Evolutionary conservation across 352 stramenopile genomes (phyloP), one percentile per base, ranked within the genome.

Genomic region (Phytopythium delawarense): DNA sequence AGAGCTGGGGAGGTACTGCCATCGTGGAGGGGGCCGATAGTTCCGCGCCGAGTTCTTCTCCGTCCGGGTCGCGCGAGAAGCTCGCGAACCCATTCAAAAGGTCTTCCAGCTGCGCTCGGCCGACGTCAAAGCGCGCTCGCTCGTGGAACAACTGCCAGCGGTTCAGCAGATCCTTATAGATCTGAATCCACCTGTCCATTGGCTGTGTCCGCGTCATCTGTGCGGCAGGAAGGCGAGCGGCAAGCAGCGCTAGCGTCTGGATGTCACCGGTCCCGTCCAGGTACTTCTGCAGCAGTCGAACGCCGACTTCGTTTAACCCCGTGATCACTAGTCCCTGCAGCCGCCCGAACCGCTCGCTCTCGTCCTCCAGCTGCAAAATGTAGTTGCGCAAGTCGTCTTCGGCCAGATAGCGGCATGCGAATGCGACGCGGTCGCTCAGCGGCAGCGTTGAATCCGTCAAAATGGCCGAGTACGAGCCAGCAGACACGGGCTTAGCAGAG

Each of bases 91-190:
- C 70, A 54, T 95, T 96, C 8, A 98, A 63, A 8, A 92, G 68
- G 56, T 96, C 88, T 20, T 98, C 72, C 4, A 97, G 72, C 55
- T 98, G 91, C 28, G 88, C 87, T 18, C 92, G 83, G 21, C 88
- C 91, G 25, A 98, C 91, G 72, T 98, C 95, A 64, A 98, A 97
- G 20, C 92, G 85, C 20, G 93, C 90, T 59, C 95, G 81, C 52
- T 88, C 87, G 58, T 98, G 88, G 77, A 96, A 98, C 51, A 98
- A 89, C 70, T 97, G 91, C 79, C 88, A 97, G 32, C 89, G 88
- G 64, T 98, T 98, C 2, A 98, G 76, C 45, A 98, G 67, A 20
- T 93, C 75, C 39, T 96, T 85, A 65, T 98, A 98, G 32, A 81
- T 87, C 37, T 94, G 78, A 49, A 98, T 84, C 93, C 93, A 98